Evolutionary conservation across 129 eudicot genomes (phyloP).

Genomic region (Lonicera japonica): DNA sequence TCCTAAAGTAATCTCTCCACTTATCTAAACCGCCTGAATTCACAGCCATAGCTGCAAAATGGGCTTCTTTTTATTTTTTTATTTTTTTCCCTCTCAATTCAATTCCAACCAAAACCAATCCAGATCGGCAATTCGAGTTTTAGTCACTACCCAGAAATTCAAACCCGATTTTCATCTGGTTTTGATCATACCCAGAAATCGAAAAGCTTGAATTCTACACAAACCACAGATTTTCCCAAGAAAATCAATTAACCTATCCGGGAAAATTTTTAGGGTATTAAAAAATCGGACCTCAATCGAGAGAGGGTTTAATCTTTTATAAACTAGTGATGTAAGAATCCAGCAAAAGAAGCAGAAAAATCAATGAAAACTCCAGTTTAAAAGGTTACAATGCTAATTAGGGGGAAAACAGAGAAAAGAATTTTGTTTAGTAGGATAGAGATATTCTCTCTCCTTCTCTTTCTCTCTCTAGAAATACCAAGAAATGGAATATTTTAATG

Average conservation of each 20-base stretch:
- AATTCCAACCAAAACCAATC: conserved; percentile 22
- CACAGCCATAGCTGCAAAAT: conserved; percentile 17
- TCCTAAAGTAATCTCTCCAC: conserved; percentile 74
- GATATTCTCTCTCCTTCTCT: background rate
- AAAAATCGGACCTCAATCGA: background rate
- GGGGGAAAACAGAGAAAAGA: background rate
- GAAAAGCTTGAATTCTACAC: conserved; percentile 12
- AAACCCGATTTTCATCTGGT: conserved; percentile 15
- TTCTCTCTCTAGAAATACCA: background rate
- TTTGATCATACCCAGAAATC: conserved; percentile 21
- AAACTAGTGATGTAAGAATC: background rate
- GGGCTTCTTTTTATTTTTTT: too few species aligned
- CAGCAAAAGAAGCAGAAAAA: too few species aligned
- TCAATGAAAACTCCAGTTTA: background rate
- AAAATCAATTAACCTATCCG: background rate
- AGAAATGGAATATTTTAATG: background rate
- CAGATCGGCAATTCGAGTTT: conserved; percentile 18
- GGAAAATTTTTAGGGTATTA: conserved; percentile 1
- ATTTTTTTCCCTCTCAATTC: too few species aligned
- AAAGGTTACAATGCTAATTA: background rate
- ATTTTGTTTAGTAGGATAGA: background rate
- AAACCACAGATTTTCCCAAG: background rate
- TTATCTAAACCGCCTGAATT: conserved; percentile 38
- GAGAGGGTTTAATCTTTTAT: background rate
- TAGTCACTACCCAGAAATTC: conserved; percentile 27